These are phyloP conservation scores for Pseudonitzschia pungens DNA, from an alignment of 108 stramenopile genomes.

Conservation along the genomic window DNA sequence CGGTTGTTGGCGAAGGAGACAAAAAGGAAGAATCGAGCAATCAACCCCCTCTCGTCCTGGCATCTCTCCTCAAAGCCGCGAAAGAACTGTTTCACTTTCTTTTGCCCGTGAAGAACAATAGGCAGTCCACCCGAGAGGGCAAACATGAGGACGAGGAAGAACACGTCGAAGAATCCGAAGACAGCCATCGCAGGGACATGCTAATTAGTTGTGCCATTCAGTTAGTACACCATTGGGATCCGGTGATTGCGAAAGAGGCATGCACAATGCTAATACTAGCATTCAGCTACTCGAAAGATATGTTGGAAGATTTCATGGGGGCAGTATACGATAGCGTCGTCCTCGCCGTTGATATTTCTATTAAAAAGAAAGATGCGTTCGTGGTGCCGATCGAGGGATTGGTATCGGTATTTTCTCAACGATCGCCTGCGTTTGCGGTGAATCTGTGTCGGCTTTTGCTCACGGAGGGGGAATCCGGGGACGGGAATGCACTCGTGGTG, in stretches of 20 bases:
- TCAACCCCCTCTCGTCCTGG: constrained; percentile 35
- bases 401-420: constrained; percentile 17
- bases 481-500: background rate
- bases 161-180: constrained; percentile 25
- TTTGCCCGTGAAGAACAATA: constrained; percentile 1
- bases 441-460: constrained; percentile 23
- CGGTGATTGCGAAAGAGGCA: constrained; percentile 29
- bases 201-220: constrained; percentile 45
- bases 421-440: constrained; percentile 25
- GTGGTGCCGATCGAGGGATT: constrained; percentile 19
- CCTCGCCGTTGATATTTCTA: constrained; percentile 14
- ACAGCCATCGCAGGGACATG: constrained; percentile 30
- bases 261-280: constrained; percentile 32
- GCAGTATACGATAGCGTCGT: constrained; percentile 27
- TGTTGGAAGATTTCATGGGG: constrained; percentile 23
- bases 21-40: constrained; percentile 11
- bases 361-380: background rate
- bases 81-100: constrained; percentile 34
- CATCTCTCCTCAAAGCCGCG: constrained; percentile 39
- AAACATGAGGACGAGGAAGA: constrained; percentile 4
- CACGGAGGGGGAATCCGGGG: background rate
- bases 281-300: constrained; percentile 35
- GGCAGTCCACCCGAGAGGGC: background rate
- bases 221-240: constrained; percentile 40
- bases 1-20: constrained; percentile 8